Evolutionary conservation across 306 rosid species (phyloP).

Genomic region (Gastrolobium villosum): DNA sequence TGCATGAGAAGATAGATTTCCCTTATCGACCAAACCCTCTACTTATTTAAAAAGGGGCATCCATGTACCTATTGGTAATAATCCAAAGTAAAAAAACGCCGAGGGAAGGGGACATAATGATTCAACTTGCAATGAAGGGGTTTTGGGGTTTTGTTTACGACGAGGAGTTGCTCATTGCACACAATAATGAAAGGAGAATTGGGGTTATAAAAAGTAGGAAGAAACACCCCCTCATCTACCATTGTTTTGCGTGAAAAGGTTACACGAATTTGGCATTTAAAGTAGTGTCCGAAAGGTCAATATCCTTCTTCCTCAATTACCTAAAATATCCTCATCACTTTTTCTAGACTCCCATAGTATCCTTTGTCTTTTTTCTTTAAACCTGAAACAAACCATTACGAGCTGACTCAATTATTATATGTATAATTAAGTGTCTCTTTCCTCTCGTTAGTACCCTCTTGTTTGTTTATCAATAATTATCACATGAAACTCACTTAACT

Average conservation of each 20-base stretch:
- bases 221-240: conserved; percentile 35
- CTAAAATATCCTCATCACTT: conserved; percentile 54
- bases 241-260: conserved; percentile 84
- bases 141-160: conserved; percentile 49
- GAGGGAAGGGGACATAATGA: conserved; percentile 56
- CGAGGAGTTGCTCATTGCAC: conserved; percentile 51
- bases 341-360: conserved; percentile 30
- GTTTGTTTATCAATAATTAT: conserved; percentile 25
- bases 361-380: conserved; percentile 49
- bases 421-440: conserved; percentile 39
- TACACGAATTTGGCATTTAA: conserved; percentile 68
- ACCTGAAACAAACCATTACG: conserved; percentile 36
- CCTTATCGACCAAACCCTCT: neutral
- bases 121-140: conserved; percentile 48
- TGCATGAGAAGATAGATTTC: no score
- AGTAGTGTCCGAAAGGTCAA: conserved; percentile 59
- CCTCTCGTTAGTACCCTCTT: conserved; percentile 44
- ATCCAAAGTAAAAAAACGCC: conserved; percentile 35
- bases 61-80: conserved; percentile 32
- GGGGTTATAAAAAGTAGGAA: conserved; percentile 37
- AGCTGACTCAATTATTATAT: neutral
- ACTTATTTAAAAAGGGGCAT: neutral
- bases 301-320: conserved; percentile 44
- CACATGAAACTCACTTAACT: conserved; percentile 23
- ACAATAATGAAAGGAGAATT: conserved; percentile 58